Evolutionary conservation across 2,329 filamentous ascomycete genomes (phyloP), one percentile per base, ranked within the genome.

Genomic region (Exophiala alcalophila): DNA sequence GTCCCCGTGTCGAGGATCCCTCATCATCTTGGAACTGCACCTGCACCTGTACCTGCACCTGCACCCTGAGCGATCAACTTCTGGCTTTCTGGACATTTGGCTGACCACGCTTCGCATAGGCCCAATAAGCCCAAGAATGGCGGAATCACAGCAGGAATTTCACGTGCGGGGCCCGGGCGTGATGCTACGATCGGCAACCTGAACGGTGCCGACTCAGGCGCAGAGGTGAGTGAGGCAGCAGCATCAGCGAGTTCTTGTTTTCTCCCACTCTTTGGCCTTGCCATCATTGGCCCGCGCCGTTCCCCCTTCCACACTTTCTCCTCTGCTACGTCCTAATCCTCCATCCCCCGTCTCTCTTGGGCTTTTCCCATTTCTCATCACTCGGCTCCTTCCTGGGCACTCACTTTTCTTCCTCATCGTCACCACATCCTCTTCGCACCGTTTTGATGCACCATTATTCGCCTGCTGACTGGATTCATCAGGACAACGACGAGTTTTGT

Each of bases 401-500:
- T 30, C 28, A 4, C 4, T 30, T 18, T 30, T 30, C 19, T 10
- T 30, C 7, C 14, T 30, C 28, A 5, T 16, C 9, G 16, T 19
- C 28, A 5, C 28, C 16, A 33, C 4, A 33, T 16, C 30, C 23
- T 5, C 8, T 12, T 24, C 21, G n/a, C 28, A 19, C 38, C 15
- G 33, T 44, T 35, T 50, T 50, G 33, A 45, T 52, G 49, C 38
- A 35, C 23, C 36, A 46, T 23, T 28, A 35, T 27, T 19, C 45
- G 38, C 35, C 23, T n/a, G 27, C 42, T 52, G 31, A 54, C 46
- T 37, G 45, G n/a, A 9, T 23, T 31, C 43, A 28, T 38, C 48
- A 78, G 55, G 84, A 95, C 50, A 94, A 94, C 64, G 87, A 92
- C 63, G 91, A 97, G 64, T 84, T 84, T 60, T 98, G 91, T 70